Evolutionary conservation across 2,329 filamentous ascomycete species (phyloP).

Genomic region (Nemania sp.): DNA sequence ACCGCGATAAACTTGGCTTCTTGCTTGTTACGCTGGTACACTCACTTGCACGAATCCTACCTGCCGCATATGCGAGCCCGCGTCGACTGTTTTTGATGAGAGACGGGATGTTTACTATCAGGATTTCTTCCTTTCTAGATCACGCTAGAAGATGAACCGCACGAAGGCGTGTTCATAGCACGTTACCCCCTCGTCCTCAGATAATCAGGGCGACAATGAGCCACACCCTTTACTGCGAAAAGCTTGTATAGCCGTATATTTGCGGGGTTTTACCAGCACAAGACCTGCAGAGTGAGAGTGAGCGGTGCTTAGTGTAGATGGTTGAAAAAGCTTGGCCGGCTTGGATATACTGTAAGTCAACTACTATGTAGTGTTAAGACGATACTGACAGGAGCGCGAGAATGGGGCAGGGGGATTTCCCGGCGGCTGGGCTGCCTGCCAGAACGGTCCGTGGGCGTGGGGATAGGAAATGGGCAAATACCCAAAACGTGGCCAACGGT

Average conservation of each 20-base stretch:
- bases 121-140: background rate
- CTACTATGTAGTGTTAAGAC: background rate
- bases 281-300: background rate
- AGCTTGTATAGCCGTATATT: conserved; percentile 12
- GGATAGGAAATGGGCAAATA: conserved; percentile 30
- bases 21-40: background rate
- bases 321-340: background rate
- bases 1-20: conserved; percentile 22
- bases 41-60: conserved; percentile 24
- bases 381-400: conserved; percentile 3
- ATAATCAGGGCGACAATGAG: conserved; percentile 10
- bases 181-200: conserved; percentile 1
- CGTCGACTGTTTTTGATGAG: conserved; percentile 14
- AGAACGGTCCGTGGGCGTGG: conserved; percentile 21
- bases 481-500: conserved; percentile 42
- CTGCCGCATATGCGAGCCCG: background rate
- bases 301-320: background rate
- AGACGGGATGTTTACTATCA: conserved; percentile 10
- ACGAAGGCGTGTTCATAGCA: background rate
- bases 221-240: background rate
- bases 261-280: conserved; percentile 13
- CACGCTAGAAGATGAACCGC: background rate
- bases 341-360: background rate
- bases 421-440: conserved; percentile 29
- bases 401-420: conserved; percentile 15